These are phyloP conservation scores for Esteya vermicola DNA, from an alignment of 2,329 filamentous ascomycete genomes.

Conservation along the genomic window DNA sequence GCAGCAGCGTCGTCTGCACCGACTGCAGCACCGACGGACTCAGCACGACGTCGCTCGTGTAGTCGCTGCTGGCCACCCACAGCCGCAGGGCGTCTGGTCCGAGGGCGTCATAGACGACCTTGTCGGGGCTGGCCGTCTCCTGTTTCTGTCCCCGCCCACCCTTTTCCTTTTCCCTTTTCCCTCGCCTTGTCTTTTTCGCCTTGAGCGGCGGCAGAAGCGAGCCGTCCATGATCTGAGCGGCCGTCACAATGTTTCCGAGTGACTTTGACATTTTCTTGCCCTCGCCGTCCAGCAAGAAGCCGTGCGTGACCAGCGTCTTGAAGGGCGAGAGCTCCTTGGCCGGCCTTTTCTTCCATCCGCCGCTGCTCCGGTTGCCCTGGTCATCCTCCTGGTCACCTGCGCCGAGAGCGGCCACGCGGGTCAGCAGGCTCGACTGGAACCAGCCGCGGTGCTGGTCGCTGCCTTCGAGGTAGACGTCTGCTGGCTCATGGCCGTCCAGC, in stretches of 20 bases:
- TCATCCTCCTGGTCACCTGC: too few relatives aligned
- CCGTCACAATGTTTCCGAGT: constrained; percentile 73
- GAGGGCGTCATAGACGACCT: constrained; percentile 46
- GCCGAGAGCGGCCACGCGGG: constrained; percentile 55
- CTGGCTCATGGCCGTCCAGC: constrained; percentile 28
- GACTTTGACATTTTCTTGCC: constrained; percentile 99
- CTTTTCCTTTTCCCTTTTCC: constrained; percentile 20
- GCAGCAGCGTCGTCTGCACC: constrained; percentile 63
- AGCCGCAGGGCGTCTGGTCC: constrained; percentile 78
- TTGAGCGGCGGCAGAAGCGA: constrained; percentile 59
- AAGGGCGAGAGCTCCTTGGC: constrained; percentile 48
- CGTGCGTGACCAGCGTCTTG: constrained; percentile 82
- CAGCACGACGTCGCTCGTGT: constrained; percentile 74
- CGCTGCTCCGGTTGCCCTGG: too few relatives aligned
- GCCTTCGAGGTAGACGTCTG: constrained; percentile 87
- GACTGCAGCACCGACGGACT: constrained; percentile 63
- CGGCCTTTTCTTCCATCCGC: constrained; percentile 8
- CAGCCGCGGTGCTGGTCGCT: constrained; percentile 94
- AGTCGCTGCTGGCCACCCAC: constrained; percentile 87
- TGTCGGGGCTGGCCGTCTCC: not conserved
- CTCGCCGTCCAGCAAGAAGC: constrained; percentile 76
- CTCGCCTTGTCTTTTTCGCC: constrained; percentile 41
- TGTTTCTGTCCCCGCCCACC: not conserved
- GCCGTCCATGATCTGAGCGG: constrained; percentile 73
- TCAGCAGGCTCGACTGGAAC: constrained; percentile 95